phyloP scores from a whole-genome alignment of 1,284 basidiomycete genomes.

The Phylloboletellus chloephorus region DNA sequence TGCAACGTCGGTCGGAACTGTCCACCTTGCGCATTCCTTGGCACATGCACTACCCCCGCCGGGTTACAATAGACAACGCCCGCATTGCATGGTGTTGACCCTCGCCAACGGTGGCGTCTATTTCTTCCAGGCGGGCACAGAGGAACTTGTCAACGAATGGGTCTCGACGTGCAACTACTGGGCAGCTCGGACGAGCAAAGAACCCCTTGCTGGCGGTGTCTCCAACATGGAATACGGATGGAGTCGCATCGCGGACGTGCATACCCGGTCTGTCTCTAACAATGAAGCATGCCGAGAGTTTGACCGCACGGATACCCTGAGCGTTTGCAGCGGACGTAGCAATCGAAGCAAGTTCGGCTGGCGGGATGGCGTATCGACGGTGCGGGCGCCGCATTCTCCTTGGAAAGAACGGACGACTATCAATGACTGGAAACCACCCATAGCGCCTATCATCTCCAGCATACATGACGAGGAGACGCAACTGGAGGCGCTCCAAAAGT shows the following conservation, averaged over 20 bases:
- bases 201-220: slow-evolving; percentile 90
- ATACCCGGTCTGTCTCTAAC: slow-evolving; percentile 54
- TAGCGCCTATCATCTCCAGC: slow-evolving; percentile 78
- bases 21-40: slow-evolving; percentile 83
- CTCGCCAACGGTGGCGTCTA: slow-evolving; percentile 84
- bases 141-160: slow-evolving; percentile 97
- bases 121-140: slow-evolving; percentile 97
- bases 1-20: slow-evolving; percentile 75
- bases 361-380: slow-evolving; percentile 57
- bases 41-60: slow-evolving; percentile 86
- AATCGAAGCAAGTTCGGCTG: slow-evolving; percentile 62
- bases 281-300: slow-evolving; percentile 46
- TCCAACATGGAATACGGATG: slow-evolving; percentile 99
- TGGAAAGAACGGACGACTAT: slow-evolving; percentile 76
- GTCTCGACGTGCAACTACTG: slow-evolving; percentile 98
- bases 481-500: slow-evolving; percentile 77
- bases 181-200: slow-evolving; percentile 90
- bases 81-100: slow-evolving; percentile 94
- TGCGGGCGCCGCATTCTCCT: slow-evolving; percentile 59
- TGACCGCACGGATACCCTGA: slow-evolving; percentile 57
- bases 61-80: slow-evolving; percentile 85
- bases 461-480: slow-evolving; percentile 90
- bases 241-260: slow-evolving; percentile 69
- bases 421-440: slow-evolving; percentile 92
- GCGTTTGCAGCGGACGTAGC: slow-evolving; percentile 65